These are phyloP conservation scores for Colletotrichum trifolii DNA, from an alignment of 2,329 filamentous ascomycete species.

Conservation along the genomic window DNA sequence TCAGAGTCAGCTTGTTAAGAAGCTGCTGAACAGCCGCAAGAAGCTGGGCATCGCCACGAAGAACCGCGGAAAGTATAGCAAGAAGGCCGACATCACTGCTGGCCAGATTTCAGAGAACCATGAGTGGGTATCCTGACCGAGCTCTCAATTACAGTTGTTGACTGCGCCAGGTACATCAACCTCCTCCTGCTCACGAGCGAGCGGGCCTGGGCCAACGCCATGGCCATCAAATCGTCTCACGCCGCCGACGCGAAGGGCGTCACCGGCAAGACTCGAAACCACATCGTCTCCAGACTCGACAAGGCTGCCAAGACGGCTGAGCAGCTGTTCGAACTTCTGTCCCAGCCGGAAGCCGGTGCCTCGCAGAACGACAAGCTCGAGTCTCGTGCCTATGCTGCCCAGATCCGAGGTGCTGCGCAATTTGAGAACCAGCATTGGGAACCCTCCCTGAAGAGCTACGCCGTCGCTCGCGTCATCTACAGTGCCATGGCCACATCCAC, in stretches of 20 bases:
- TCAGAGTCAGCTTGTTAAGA: conserved; percentile 80
- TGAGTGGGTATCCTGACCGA: conserved; percentile 65
- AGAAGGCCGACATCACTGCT: conserved; percentile 76
- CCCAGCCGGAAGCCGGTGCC: conserved; percentile 71
- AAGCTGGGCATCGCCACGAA: conserved; percentile 86
- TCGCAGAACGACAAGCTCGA: conserved; percentile 80
- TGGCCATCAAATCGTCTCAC: conserved; percentile 90
- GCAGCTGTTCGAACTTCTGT: conserved; percentile 73
- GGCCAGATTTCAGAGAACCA: conserved; percentile 79
- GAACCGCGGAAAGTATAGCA: conserved; percentile 86
- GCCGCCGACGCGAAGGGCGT: conserved; percentile 83
- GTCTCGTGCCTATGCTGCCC: conserved; percentile 83
- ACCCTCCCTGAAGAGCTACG: conserved; percentile 78
- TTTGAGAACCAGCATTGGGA: conserved; percentile 94
- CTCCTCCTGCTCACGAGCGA: conserved; percentile 89
- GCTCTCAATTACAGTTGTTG: conserved; percentile 17
- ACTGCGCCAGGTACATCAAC: conserved; percentile 71
- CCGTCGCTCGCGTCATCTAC: conserved; percentile 85
- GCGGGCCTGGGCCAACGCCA: conserved; percentile 93
- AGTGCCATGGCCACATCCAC: conserved; percentile 73
- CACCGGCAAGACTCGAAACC: conserved; percentile 81
- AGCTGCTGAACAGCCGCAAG: conserved; percentile 84
- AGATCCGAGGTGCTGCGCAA: conserved; percentile 79
- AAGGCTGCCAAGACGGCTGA: conserved; percentile 81
- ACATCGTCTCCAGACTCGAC: conserved; percentile 87